Evolutionary conservation across 2,329 filamentous ascomycete species (phyloP).

Genomic region (Aspergillus ibericus): DNA sequence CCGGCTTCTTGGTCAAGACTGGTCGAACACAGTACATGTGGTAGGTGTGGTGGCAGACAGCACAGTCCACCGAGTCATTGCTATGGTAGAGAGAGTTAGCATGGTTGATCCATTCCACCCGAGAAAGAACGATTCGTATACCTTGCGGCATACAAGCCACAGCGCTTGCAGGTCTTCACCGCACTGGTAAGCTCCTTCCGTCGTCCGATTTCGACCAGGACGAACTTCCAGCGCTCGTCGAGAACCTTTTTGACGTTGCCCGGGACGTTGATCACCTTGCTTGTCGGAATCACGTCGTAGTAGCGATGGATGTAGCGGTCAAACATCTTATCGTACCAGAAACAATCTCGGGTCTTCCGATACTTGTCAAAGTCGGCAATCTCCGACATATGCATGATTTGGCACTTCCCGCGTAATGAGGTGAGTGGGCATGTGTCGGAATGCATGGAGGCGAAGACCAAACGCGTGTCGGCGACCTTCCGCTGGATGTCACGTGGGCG

Average conservation of each 20-base stretch:
- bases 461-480: slow-evolving; percentile 83
- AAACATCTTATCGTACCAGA: slow-evolving; percentile 97
- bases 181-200: slow-evolving; percentile 94
- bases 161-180: slow-evolving; percentile 94
- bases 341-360: slow-evolving; percentile 79
- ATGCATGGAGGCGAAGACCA: slow-evolving; percentile 97
- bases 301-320: slow-evolving; percentile 98
- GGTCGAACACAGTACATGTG: slow-evolving; percentile 98
- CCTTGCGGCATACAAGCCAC: slow-evolving; percentile 86
- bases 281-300: slow-evolving; percentile 93
- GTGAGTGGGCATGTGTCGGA: slow-evolving; percentile 93
- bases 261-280: slow-evolving; percentile 92
- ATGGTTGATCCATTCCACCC: background rate
- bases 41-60: slow-evolving; percentile 90
- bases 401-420: slow-evolving; percentile 88
- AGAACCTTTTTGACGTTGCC: slow-evolving; percentile 92
- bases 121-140: slow-evolving; percentile 43
- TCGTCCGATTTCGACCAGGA: slow-evolving; percentile 88
- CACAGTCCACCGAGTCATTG: slow-evolving; percentile 94
- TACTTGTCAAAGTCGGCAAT: slow-evolving; percentile 80
- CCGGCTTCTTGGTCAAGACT: slow-evolving; percentile 90
- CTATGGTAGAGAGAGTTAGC: slow-evolving; percentile 48
- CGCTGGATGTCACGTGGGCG: slow-evolving; percentile 93
- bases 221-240: slow-evolving; percentile 94
- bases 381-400: slow-evolving; percentile 83